Conservation (phyloP, 768 basidiomycete species). For the Mrakia frigida region DNA sequence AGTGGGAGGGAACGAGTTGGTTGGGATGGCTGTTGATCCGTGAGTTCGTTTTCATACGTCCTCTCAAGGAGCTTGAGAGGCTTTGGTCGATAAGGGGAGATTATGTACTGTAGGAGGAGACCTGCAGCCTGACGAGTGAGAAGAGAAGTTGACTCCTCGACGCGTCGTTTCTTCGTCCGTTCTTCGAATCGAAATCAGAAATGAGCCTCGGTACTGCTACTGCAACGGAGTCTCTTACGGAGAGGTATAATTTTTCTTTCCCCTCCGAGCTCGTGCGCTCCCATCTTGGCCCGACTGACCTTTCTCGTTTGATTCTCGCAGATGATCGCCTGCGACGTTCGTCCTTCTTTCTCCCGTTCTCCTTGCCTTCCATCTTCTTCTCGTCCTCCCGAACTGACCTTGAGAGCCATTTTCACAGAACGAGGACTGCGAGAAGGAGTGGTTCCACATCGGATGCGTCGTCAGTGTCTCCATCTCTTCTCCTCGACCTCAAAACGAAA, state of each 20-base stretch:
- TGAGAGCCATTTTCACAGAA: background rate
- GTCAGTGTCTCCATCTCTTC: background rate
- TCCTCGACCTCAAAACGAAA: background rate
- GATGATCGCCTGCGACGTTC: background rate
- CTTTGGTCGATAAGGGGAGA: too few relatives aligned
- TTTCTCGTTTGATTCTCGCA: background rate
- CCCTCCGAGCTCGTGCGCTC: too few relatives aligned
- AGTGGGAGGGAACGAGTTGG: background rate
- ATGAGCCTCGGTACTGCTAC: conserved; percentile 1
- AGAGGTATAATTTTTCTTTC: background rate
- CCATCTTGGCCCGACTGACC: background rate
- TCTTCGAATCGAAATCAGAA: background rate
- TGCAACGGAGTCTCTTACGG: background rate
- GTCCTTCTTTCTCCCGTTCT: too few relatives aligned
- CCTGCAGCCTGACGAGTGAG: too few relatives aligned
- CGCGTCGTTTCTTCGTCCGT: background rate
- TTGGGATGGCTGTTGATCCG: background rate
- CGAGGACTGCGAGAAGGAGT: background rate
- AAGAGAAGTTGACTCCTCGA: background rate
- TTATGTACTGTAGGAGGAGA: too few relatives aligned
- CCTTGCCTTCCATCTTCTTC: too few relatives aligned
- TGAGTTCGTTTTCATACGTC: background rate
- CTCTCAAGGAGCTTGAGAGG: too few relatives aligned
- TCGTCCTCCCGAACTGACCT: too few relatives aligned
- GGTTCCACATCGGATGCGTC: background rate